Conservation (phyloP, 306 rosid species). For the Lagenaria siceraria region DNA sequence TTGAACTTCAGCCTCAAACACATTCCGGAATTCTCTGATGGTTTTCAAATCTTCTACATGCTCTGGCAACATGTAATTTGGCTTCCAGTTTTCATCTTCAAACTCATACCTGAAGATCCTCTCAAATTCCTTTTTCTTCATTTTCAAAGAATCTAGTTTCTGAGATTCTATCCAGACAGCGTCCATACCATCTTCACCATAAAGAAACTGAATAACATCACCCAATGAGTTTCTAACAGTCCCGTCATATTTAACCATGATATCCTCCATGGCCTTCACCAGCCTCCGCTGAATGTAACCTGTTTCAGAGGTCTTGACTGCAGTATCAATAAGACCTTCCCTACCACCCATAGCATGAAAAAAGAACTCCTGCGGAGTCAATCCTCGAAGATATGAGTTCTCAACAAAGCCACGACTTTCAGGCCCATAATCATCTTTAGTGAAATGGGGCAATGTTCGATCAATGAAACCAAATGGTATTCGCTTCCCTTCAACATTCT, state of each 20-base stretch:
- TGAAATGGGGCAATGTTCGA: conserved; percentile 92
- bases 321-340: conserved; percentile 99
- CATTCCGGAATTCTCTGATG: conserved; percentile 86
- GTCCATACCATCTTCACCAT: conserved; percentile 99
- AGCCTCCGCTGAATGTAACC: conserved; percentile 97
- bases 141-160: conserved; percentile 86
- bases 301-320: conserved; percentile 97
- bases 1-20: conserved; percentile 89
- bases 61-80: conserved; percentile 86
- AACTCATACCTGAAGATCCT: conserved; percentile 75
- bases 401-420: conserved; percentile 99
- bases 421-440: conserved; percentile 93
- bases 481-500: conserved; percentile 98
- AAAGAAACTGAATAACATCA: conserved; percentile 93
- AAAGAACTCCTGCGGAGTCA: conserved; percentile 98
- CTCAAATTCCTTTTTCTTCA: conserved; percentile 79
- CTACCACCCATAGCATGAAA: conserved; percentile 99
- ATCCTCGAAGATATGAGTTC: conserved; percentile 89
- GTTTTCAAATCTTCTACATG: conserved; percentile 94
- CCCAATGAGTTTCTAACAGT: conserved; percentile 97
- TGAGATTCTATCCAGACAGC: conserved; percentile 96
- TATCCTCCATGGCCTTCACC: conserved; percentile 99
- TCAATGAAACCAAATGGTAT: conserved; percentile 93
- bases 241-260: conserved; percentile 98
- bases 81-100: conserved; percentile 93